Percentiles rank a stretch among this genome's conserved stretches.
phyloP scores from a whole-genome alignment of 768 basidiomycete genomes.

The Boletus sp. region DNA sequence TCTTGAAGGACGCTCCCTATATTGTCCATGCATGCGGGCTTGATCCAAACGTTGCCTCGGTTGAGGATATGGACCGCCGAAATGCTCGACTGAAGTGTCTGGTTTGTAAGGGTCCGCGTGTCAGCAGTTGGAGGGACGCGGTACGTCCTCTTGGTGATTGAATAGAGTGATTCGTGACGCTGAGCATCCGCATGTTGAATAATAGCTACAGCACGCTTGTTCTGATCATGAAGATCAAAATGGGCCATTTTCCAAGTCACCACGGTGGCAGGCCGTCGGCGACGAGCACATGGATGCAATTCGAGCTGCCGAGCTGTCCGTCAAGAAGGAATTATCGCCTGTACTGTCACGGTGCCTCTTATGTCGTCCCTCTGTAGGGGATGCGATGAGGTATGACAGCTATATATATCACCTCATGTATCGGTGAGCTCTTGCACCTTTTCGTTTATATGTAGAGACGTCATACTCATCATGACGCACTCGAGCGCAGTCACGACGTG shows the following conservation, averaged over 20 bases:
- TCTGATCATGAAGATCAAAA: no score
- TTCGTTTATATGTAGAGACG: no score
- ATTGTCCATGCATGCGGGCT: not conserved
- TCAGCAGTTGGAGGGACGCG: not conserved
- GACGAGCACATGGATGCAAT: not conserved
- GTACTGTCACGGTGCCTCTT: not conserved
- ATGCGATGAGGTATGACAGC: not conserved
- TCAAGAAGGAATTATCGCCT: no score
- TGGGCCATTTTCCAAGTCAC: no score
- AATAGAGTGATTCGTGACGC: not conserved
- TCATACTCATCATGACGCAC: no score
- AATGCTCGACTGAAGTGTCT: not conserved
- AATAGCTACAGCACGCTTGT: no score
- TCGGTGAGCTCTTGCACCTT: not conserved
- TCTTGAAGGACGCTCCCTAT: not conserved
- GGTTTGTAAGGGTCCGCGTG: not conserved
- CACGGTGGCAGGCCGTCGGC: no score
- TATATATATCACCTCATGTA: not conserved
- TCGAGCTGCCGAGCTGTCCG: not conserved
- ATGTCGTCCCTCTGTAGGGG: constrained; percentile 7
- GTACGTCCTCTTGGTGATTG: not conserved
- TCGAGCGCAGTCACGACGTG: no score
- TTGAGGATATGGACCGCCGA: not conserved
- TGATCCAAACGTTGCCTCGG: no score
- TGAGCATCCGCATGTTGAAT: not conserved